Evolutionary conservation across 106 monocot species (phyloP), one percentile per base, ranked within the genome.

Genomic region (Phalaenopsis aphrodite): DNA sequence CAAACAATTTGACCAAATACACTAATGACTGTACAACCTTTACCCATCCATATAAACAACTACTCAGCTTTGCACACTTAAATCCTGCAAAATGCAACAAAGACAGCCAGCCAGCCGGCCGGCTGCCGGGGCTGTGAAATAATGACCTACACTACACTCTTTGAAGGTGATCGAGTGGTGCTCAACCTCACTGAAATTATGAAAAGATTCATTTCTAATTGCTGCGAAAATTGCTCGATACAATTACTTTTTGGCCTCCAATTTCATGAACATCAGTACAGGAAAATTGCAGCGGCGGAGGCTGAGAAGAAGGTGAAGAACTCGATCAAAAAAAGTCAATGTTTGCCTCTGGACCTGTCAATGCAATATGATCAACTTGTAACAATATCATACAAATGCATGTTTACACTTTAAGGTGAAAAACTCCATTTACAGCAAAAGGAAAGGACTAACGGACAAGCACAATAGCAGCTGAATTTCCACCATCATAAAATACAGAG

Each of bases 41-140:
- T 43, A 74, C 19, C 73, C 4, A 42, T 73, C 5, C n/a, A 42
- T 73, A 73, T 73, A 36, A 73, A 19, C 42, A 74, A 45, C 19
- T 43, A 38, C 39, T 39, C 30, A 69, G 39, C 69, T 69, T 69
- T 69, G 39, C 69, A 69, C 69, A 69, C 69, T 74, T 74, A n/a
- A 5, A 74, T 43, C 74, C 42, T 74, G 19, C 42, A 74, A 43
- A 74, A 19, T 74, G 18, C 10, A 39, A 69, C 38, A 69, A 69
- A 39, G 38, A 41, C 30, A 8, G 8, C 37, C 69, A 69, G 47
- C 47, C 47, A 47, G 46, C 46, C 3, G 10, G 48, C 68, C 37
- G 4, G 21, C 61, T n/a, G 61, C 8, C 12, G 12, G 52, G 14
- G 14, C 52, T 52, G 11, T 14, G 12, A 61, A 61, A 61, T 18